phyloP scores from a whole-genome alignment of 352 stramenopile genomes.

The Thalassiosira livingstoniorum region DNA sequence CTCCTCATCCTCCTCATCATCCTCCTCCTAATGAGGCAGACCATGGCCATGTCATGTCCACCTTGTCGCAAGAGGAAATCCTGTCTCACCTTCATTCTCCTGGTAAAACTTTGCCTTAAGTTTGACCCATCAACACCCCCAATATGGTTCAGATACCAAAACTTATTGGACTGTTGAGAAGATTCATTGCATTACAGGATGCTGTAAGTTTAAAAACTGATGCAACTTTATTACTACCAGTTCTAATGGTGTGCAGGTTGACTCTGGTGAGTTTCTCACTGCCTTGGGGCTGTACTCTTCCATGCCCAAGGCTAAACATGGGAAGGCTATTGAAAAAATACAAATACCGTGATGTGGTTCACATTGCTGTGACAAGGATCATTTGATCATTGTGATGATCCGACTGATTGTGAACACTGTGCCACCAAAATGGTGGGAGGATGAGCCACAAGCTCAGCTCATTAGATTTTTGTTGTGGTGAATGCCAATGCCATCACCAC shows the following conservation, averaged over 20 bases:
- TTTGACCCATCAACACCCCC: neutral
- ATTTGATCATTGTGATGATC: constrained; percentile 8
- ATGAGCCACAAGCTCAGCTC: neutral
- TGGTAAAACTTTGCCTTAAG: too few species aligned
- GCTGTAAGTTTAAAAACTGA: neutral
- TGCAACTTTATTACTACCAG: neutral
- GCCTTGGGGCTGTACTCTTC: neutral
- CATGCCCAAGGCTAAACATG: neutral
- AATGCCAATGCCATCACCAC: too few species aligned
- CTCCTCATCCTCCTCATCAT: too few species aligned
- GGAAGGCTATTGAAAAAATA: neutral
- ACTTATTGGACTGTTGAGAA: neutral
- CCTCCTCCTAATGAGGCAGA: too few species aligned
- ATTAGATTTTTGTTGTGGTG: neutral
- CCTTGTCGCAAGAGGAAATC: too few species aligned
- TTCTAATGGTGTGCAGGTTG: neutral
- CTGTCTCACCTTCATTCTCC: too few species aligned
- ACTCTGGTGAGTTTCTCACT: neutral
- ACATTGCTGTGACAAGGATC: constrained; percentile 24
- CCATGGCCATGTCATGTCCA: too few species aligned
- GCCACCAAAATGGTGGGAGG: constrained; percentile 21
- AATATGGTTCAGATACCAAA: neutral
- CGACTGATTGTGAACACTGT: constrained; percentile 1
- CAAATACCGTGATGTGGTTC: constrained; percentile 12
- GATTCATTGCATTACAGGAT: neutral